Evolutionary conservation across 2,329 filamentous ascomycete genomes (phyloP).

Genomic region (Colletotrichum abscissum): DNA sequence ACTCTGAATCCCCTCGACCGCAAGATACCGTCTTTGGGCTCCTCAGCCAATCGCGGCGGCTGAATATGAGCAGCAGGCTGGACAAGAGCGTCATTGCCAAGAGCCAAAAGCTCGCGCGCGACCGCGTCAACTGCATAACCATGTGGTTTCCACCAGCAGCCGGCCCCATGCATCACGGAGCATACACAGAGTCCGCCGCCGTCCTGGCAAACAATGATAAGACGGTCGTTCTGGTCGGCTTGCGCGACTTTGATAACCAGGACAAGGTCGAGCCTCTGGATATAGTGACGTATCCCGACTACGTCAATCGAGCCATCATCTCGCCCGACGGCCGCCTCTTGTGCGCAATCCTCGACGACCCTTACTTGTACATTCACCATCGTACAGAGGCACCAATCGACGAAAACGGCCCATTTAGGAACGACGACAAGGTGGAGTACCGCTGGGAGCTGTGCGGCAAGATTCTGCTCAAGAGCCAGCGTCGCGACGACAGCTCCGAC

Average conservation of each 20-base stretch:
- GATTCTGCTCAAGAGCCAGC: conserved; percentile 69
- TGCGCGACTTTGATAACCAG: conserved; percentile 67
- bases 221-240: conserved; percentile 84
- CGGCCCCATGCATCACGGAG: conserved; percentile 42
- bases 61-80: conserved; percentile 47
- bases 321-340: conserved; percentile 88
- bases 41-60: conserved; percentile 47
- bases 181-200: conserved; percentile 69
- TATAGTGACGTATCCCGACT: conserved; percentile 80
- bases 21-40: conserved; percentile 49
- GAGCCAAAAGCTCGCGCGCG: conserved; percentile 65
- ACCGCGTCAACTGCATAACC: conserved; percentile 75
- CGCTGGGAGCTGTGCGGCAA: conserved; percentile 64
- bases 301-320: conserved; percentile 93
- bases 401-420: conserved; percentile 36
- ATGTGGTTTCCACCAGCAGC: conserved; percentile 67
- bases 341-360: conserved; percentile 87
- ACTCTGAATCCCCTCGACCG: conserved; percentile 43
- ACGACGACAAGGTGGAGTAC: conserved; percentile 46
- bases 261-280: conserved; percentile 69
- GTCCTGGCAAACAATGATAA: conserved; percentile 92
- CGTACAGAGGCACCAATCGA: conserved; percentile 54
- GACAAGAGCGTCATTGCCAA: conserved; percentile 60
- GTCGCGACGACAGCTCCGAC: conserved; percentile 63
- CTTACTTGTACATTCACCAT: conserved; percentile 85